Evolutionary conservation across 371 early-diverging fungal genomes (phyloP).

Genomic region (Mortierella sp.): DNA sequence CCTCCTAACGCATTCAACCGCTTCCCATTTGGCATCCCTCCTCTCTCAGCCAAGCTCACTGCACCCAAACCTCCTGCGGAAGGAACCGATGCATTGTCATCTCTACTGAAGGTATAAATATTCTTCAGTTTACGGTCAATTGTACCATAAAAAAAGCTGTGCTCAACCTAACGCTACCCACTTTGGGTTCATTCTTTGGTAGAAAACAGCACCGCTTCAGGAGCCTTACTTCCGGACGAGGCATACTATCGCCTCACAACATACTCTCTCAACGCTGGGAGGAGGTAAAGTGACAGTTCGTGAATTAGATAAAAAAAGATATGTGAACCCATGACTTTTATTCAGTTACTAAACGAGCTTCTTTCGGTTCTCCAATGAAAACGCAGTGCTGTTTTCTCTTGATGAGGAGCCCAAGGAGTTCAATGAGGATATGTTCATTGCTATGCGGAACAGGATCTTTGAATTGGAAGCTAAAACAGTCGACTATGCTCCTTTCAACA

Average conservation of each 20-base stretch:
- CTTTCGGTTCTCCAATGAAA: not conserved
- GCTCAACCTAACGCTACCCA: not conserved
- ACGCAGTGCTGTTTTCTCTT: conserved; percentile 41
- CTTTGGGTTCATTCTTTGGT: not conserved
- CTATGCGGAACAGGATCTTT: conserved; percentile 53
- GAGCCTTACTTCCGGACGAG: conserved; percentile 49
- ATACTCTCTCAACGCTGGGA: conserved; percentile 43
- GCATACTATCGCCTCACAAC: conserved; percentile 50
- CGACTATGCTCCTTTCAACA: conserved; percentile 45
- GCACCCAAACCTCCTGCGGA: conserved; percentile 13
- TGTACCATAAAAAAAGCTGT: not conserved
- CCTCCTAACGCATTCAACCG: conserved; percentile 33
- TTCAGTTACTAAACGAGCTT: not conserved
- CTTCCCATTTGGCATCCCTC: conserved; percentile 33
- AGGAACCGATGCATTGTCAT: conserved; percentile 33
- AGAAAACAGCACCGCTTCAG: conserved; percentile 37
- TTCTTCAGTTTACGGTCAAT: not conserved
- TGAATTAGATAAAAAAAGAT: not conserved
- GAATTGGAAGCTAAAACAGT: conserved; percentile 50
- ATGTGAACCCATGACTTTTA: not conserved
- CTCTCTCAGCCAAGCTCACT: conserved; percentile 27
- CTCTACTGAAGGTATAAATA: conserved; percentile 39
- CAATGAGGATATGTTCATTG: conserved; percentile 49
- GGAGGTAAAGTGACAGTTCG: conserved; percentile 29
- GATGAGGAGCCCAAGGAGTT: conserved; percentile 48